Conservation (phyloP, 176 grass and related monocot species). For the Triticum monococcum region DNA sequence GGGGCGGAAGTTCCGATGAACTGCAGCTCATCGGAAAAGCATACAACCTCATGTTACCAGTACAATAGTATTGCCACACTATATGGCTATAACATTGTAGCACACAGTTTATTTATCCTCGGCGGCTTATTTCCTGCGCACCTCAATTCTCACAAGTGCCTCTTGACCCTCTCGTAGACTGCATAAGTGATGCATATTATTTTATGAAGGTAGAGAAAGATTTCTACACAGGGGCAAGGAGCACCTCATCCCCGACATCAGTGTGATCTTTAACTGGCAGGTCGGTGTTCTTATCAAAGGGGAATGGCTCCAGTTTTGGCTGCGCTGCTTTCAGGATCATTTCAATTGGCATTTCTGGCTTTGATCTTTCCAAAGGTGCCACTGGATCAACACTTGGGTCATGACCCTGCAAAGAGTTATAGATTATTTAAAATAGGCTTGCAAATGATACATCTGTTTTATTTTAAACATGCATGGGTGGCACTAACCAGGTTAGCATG, state of each 20-base stretch:
- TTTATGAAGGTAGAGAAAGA: neutral
- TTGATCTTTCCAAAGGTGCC: conserved; percentile 54
- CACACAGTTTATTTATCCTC: conserved; percentile 30
- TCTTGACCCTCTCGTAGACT: conserved; percentile 10
- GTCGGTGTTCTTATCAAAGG: conserved; percentile 54
- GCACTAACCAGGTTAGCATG: conserved; percentile 81
- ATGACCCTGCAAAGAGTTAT: conserved; percentile 37
- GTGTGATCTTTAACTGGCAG: conserved; percentile 40
- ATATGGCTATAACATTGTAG: conserved; percentile 11
- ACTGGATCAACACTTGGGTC: conserved; percentile 41
- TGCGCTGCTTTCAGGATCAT: conserved; percentile 46
- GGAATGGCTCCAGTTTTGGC: conserved; percentile 52
- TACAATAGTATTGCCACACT: conserved; percentile 17
- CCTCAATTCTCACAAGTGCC: neutral
- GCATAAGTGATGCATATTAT: neutral
- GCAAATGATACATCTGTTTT: neutral
- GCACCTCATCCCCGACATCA: neutral
- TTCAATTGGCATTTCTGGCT: conserved; percentile 46
- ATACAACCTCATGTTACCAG: neutral
- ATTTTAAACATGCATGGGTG: neutral
- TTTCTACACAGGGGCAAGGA: neutral
- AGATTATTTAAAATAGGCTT: neutral
- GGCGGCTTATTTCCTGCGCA: conserved; percentile 2
- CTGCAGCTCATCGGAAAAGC: conserved; percentile 21
- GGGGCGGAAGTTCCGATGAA: neutral